Evolutionary conservation across 192 early-diverging fungal genomes (phyloP).

Genomic region (Thoreauomyces humboldtii): DNA sequence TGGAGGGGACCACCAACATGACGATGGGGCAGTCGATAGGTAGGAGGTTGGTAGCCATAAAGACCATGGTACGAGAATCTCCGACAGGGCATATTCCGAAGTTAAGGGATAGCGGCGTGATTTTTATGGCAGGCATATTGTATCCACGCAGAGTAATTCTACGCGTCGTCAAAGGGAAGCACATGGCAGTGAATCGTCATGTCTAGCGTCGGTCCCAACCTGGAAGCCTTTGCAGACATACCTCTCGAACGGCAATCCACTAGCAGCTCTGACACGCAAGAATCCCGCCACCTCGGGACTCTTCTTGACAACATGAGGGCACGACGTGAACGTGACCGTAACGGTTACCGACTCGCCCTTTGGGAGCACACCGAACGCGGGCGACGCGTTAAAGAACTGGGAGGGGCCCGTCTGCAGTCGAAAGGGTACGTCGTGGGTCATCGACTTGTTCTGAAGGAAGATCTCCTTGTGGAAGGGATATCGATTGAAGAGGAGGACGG

Average conservation of each 20-base stretch:
- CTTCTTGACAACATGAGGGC: constrained; percentile 30
- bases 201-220: not conserved
- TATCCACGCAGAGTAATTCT: constrained; percentile 45
- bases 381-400: constrained; percentile 38
- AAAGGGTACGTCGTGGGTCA: constrained; percentile 31
- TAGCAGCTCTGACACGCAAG: constrained; percentile 31
- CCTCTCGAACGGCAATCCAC: constrained; percentile 53
- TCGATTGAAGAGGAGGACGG: constrained; percentile 39
- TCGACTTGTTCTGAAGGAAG: constrained; percentile 46
- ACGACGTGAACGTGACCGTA: constrained; percentile 32
- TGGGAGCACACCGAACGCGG: constrained; percentile 40
- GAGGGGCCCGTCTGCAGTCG: constrained; percentile 39
- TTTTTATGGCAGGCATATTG: constrained; percentile 46
- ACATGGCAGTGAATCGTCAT: not conserved
- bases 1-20: constrained; percentile 29
- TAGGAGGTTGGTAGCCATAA: constrained; percentile 40
- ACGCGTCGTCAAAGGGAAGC: too few species aligned
- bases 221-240: constrained; percentile 15
- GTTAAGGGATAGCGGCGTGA: constrained; percentile 33
- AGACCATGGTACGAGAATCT: constrained; percentile 35
- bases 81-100: constrained; percentile 45
- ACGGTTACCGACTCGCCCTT: constrained; percentile 36
- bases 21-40: constrained; percentile 44
- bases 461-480: constrained; percentile 38
- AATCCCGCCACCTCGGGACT: constrained; percentile 43